Evolutionary conservation across 2,329 filamentous ascomycete species (phyloP).

Genomic region (Paraphaeosphaeria minitans): DNA sequence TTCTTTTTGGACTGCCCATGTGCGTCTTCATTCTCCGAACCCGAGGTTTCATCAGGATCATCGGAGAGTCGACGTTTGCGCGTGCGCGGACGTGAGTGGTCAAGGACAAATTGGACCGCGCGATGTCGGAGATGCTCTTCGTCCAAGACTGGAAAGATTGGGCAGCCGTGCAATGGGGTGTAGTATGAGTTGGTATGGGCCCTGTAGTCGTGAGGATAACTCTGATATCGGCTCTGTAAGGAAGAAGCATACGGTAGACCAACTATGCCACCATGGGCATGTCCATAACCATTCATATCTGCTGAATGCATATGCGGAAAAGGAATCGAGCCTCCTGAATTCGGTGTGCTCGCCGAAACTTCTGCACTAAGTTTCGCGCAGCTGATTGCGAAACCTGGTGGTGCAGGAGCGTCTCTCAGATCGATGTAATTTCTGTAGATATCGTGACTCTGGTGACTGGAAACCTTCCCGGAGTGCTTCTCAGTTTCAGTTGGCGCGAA

Average conservation of each 20-base stretch:
- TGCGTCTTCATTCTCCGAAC: slow-evolving; percentile 8
- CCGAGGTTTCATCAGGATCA: slow-evolving; percentile 14
- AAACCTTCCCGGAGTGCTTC: slow-evolving; percentile 16
- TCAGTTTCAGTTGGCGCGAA: slow-evolving; percentile 11
- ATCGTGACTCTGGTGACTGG: slow-evolving; percentile 21
- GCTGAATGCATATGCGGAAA: background rate
- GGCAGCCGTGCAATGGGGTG: slow-evolving; percentile 2
- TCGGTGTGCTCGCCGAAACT: background rate
- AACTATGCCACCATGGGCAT: background rate
- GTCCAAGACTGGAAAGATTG: slow-evolving; percentile 1
- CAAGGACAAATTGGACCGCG: slow-evolving; percentile 21
- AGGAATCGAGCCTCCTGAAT: background rate
- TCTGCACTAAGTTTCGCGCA: slow-evolving; percentile 1
- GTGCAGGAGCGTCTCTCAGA: slow-evolving; percentile 10
- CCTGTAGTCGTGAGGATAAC: slow-evolving; percentile 1
- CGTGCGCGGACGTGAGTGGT: slow-evolving; percentile 15
- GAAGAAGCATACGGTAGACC: background rate
- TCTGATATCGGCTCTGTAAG: background rate
- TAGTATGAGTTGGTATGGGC: background rate
- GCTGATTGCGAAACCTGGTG: background rate
- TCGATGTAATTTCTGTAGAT: slow-evolving; percentile 23
- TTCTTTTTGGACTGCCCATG: background rate
- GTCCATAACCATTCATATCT: background rate
- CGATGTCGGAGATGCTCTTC: slow-evolving; percentile 24
- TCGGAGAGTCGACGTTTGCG: slow-evolving; percentile 17